Evolutionary conservation across 1,139 yeast species (phyloP), one percentile per base, ranked within the genome.

Genomic region (Protomyces macrosporus): DNA sequence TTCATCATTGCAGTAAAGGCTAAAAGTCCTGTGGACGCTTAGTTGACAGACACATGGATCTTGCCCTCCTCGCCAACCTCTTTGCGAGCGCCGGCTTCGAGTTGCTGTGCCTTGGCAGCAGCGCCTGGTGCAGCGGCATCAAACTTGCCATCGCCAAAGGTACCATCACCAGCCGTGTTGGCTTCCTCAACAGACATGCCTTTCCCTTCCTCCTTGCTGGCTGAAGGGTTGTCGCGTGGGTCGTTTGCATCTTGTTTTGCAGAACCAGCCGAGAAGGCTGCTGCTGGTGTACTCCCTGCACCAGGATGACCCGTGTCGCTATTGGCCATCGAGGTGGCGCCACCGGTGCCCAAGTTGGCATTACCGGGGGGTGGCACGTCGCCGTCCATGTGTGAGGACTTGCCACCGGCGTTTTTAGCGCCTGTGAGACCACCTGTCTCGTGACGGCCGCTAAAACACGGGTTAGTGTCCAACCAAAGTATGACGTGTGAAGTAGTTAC

Each of bases 51-150:
- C 16, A 58, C 62, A 40, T 58, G 40, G 45, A 58, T 58, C 37
- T 58, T 51, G 6, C 62, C 62, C 52, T 51, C 56, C 53, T 58
- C 62, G 16, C 62, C 62, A 4, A 45, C 62, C 0, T 58, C 62
- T 12, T 48, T 58, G 10, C 62, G 55, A 33, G 62, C 62, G 14
- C 45, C 45, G 10, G 56, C 53, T 37, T 60, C 63, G 42, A 60
- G 37, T 34, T 53, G 58, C 32, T 42, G 34, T 1, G 63, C 63
- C 33, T 60, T 53, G 33, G 53, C 53, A 32, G 54, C 63, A 10
- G 63, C 63, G 7, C 63, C 63, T 3, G 63, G 63, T 30, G 54
- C 58, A 36, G 58, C 58, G 12, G 63, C 63, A 30, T 60, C 63
- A 33, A 60, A 60, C 12, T 60, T 54, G 32, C 63, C 63, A 32